A percentile compares a stretch with the other conserved stretches of the same genome.
Evolutionary conservation across 2,329 filamentous ascomycete species (phyloP).

Genomic region (Aspergillus phoenicis): DNA sequence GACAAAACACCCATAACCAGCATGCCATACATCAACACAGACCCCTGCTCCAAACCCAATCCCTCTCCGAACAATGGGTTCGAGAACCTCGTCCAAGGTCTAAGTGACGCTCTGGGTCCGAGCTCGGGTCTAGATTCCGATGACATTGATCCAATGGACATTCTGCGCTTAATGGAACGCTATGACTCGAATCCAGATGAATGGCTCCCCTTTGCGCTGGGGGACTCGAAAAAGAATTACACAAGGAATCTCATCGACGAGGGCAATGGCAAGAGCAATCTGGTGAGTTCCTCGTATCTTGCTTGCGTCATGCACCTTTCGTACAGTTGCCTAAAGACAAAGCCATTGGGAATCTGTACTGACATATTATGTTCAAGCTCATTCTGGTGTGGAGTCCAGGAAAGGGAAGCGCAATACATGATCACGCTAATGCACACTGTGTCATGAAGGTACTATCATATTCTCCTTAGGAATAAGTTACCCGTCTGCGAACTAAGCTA

Average conservation of each 20-base stretch:
- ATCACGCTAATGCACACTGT: constrained; percentile 86
- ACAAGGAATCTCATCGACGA: constrained; percentile 89
- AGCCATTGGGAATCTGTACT: constrained; percentile 9
- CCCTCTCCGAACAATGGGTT: constrained; percentile 50
- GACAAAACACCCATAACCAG: background rate
- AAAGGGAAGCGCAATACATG: constrained; percentile 82
- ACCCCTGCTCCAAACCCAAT: constrained; percentile 14
- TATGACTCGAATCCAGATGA: constrained; percentile 71
- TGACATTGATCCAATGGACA: constrained; percentile 73
- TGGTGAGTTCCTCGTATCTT: constrained; percentile 53
- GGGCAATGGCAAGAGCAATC: constrained; percentile 78
- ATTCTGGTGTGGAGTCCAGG: constrained; percentile 88
- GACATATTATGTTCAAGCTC: constrained; percentile 55
- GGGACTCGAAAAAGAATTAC: constrained; percentile 70
- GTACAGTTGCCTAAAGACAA: background rate
- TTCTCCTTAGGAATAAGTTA: background rate
- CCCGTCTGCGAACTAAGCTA: background rate
- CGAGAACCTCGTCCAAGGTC: constrained; percentile 69
- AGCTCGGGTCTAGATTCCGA: constrained; percentile 80
- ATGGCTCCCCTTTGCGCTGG: constrained; percentile 75
- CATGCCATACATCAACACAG: constrained; percentile 40
- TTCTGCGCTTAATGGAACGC: constrained; percentile 71
- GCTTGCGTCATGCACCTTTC: background rate
- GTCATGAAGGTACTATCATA: constrained; percentile 68
- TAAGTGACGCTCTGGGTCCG: constrained; percentile 74